phyloP scores from a whole-genome alignment of 1,139 yeast genomes.

The Kodamaea anthophila region DNA sequence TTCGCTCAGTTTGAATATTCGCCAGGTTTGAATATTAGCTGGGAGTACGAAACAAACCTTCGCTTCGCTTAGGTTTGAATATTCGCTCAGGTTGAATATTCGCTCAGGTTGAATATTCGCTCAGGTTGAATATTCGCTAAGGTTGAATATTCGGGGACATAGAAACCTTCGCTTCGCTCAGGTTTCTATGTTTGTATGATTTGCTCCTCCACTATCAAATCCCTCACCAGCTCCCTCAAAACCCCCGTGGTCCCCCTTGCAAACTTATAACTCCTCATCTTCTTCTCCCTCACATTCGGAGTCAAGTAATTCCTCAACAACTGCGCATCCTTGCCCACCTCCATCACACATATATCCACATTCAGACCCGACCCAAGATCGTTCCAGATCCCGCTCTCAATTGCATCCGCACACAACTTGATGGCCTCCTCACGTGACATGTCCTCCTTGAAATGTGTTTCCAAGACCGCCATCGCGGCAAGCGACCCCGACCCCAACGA shows the following conservation, averaged over 20 bases:
- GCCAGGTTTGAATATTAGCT: no score
- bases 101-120: no score
- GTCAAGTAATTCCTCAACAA: constrained; percentile 81
- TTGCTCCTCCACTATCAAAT: constrained; percentile 61
- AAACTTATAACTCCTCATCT: constrained; percentile 77
- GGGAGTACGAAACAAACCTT: no score
- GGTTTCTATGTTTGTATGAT: no score
- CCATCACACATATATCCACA: constrained; percentile 96
- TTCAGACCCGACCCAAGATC: constrained; percentile 98
- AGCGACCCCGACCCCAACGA: constrained; percentile 96
- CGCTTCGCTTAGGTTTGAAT: no score
- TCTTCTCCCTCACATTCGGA: constrained; percentile 80
- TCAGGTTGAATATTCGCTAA: no score
- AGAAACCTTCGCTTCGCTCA: no score
- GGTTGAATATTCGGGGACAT: no score
- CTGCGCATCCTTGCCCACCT: constrained; percentile 79
- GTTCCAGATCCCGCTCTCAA: constrained; percentile 97
- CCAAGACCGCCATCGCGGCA: constrained; percentile 98
- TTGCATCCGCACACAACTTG: constrained; percentile 84
- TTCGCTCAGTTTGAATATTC: no score
- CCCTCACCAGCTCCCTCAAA: constrained; percentile 57
- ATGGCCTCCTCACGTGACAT: constrained; percentile 84
- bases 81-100: no score
- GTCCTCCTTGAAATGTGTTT: constrained; percentile 76
- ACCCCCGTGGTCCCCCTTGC: constrained; percentile 89